phyloP scores from a whole-genome alignment of 139 green algal species.

The Chlorella sorokiniana region DNA sequence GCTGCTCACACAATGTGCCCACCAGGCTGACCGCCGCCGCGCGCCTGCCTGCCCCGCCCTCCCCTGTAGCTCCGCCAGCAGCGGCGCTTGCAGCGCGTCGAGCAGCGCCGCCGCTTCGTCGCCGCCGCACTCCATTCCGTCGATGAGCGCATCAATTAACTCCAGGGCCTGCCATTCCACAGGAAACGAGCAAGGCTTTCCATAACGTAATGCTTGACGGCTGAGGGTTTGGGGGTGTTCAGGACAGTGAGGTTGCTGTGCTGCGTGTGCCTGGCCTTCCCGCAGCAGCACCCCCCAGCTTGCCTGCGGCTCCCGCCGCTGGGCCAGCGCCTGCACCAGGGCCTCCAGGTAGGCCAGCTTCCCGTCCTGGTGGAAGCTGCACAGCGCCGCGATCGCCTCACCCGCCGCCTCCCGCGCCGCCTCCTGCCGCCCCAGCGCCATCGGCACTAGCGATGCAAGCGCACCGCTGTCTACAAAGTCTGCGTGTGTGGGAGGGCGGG shows the following conservation, averaged over 20 bases:
- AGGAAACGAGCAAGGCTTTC: conserved; percentile 7
- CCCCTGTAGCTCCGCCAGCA: neutral
- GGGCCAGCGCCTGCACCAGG: conserved; percentile 15
- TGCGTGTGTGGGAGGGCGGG: neutral
- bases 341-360: conserved; percentile 33
- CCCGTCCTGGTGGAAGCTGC: conserved; percentile 6
- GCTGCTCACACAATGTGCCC: conserved; percentile 30
- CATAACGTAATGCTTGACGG: too few species aligned
- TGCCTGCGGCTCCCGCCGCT: neutral
- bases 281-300: too few species aligned
- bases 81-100: neutral
- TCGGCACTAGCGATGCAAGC: conserved; percentile 25
- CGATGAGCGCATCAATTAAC: neutral
- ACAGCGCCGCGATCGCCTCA: conserved; percentile 16
- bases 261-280: too few species aligned
- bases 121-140: conserved; percentile 18
- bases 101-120: conserved; percentile 1
- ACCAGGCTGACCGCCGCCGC: conserved; percentile 18
- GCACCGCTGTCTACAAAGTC: conserved; percentile 30
- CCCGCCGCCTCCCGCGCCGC: conserved; percentile 12
- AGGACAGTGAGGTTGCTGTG: too few species aligned
- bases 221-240: too few species aligned
- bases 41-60: neutral
- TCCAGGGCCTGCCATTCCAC: neutral
- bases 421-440: neutral